Evolutionary conservation across 2,329 filamentous ascomycete genomes (phyloP), one percentile per base, ranked within the genome.

Genomic region (Dactylellina parvicollis): DNA sequence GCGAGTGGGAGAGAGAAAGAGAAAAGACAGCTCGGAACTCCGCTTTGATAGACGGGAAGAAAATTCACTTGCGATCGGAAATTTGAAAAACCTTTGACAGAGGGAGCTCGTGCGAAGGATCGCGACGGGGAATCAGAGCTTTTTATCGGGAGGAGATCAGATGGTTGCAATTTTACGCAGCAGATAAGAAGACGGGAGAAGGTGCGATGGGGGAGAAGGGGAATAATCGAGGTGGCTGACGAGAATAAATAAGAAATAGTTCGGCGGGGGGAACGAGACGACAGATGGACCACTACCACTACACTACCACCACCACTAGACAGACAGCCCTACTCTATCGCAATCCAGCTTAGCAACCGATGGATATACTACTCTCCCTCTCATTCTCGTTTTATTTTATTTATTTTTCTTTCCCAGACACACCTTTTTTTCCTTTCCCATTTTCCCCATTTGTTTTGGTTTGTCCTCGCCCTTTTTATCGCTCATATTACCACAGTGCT

Each of bases 221-320:
- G 52, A 32, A 42, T 57, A 69, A 69, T 30, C 42, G 54, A 60
- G 44, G 55, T 69, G 64, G 64, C 64, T 69, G 64, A 69, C 55
- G 16, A 24, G 44, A 47, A 44, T 26, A 50, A 24, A 40, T 36
- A 32, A 14, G 22, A 50, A 50, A 20, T 30, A 50, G 42, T 42
- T 55, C 52, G 52, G 54, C 44, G 62, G 62, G 60, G 59, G 50
- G 62, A 46, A 28, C 10, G 28, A 18, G 47, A 28, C 10, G 28
- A 18, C 49, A 36, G 49, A 36, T 20, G 44, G 4, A 22, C 44
- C 44, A 49, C 44, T 49, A 44, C 40, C n/a, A n/a, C n/a, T n/a
- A n/a, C n/a, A n/a, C n/a, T n/a, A n/a, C 3, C 47, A 38, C 30
- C 60, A 55, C 36, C 60, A 55, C 55, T 65, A 55, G 50, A 62